Evolutionary conservation across 2,329 filamentous ascomycete species (phyloP), one percentile per base, ranked within the genome.

Genomic region (Fusarium pininemorale): DNA sequence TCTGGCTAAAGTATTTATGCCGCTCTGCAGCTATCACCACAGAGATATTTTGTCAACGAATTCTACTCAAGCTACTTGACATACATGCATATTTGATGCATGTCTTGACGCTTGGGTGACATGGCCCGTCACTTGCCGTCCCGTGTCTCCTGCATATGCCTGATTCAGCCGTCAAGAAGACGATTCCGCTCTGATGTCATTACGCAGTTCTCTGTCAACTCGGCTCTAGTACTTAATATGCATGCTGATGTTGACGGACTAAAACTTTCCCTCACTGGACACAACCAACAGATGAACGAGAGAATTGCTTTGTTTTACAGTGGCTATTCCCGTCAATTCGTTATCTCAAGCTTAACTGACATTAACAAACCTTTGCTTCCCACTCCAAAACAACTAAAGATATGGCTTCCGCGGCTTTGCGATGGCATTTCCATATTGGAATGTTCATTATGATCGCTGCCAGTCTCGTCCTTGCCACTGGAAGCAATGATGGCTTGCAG

Each of bases 181-280:
- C 5, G 5, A 12, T 13, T 6, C 6, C 5, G 13, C 28, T 6
- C 7, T 13, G 10, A 22, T 18, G 4, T n/a, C 3, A 18, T 16
- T 32, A 6, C 22, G 3, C n/a, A 18, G 22, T 3, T 28, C 8
- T 20, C 24, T 14, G 0, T 7, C 3, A 28, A 22, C 45, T n/a
- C 0, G 11, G 5, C 11, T n/a, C 3, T 7, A 14, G 28, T n/a
- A 18, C 15, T 9, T 13, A 3, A 50, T 10, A 10, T 32, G 1
- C 9, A 5, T 22, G 18, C 11, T 12, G 20, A 9, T 12, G 6
- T n/a, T 13, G 10, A 3, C 47, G 0, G 0, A 30, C 4, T 5
- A 3, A n/a, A n/a, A 4, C 13, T 0, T 22, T 15, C 0, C 4
- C 18, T 22, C 44, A 28, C 13, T 0, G 3, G 22, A 28, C 0